phyloP scores from a whole-genome alignment of 1,139 yeast genomes.

The Lipomyces yarrowii region DNA sequence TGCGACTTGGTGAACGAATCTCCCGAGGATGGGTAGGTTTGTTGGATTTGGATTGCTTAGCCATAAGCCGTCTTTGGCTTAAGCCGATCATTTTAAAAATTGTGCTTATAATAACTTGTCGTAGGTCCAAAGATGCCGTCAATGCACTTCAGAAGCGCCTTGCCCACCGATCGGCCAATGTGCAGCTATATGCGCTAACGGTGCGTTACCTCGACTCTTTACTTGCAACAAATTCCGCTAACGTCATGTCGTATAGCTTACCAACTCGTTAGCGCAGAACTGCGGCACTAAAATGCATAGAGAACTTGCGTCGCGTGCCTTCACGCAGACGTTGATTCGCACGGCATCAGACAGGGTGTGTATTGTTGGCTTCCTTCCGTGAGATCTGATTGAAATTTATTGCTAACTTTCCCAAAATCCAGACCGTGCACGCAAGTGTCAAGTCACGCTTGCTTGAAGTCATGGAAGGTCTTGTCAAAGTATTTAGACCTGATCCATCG shows the following conservation, averaged over 20 bases:
- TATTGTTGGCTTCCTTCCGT: neutral
- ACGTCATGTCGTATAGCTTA: slow-evolving; percentile 41
- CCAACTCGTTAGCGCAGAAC: slow-evolving; percentile 83
- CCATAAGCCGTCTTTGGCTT: neutral
- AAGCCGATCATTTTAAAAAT: neutral
- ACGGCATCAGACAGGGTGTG: slow-evolving; percentile 55
- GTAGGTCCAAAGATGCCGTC: slow-evolving; percentile 48
- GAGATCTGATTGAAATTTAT: neutral
- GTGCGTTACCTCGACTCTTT: slow-evolving; percentile 20
- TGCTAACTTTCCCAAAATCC: slow-evolving; percentile 1
- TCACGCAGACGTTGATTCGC: slow-evolving; percentile 59
- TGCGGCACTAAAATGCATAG: slow-evolving; percentile 89
- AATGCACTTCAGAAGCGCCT: slow-evolving; percentile 56
- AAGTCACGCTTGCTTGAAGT: slow-evolving; percentile 68
- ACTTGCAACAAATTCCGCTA: neutral
- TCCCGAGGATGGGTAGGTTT: slow-evolving; percentile 58
- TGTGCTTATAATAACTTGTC: neutral
- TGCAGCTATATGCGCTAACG: slow-evolving; percentile 71
- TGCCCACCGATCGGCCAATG: slow-evolving; percentile 71
- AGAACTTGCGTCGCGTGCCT: slow-evolving; percentile 71
- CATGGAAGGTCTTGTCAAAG: slow-evolving; percentile 60
- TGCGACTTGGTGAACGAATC: slow-evolving; percentile 77
- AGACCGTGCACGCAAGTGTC: slow-evolving; percentile 64
- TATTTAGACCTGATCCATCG: slow-evolving; percentile 71
- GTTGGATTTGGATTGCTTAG: neutral